Percentiles rank a stretch among this genome's conserved stretches.
These are phyloP conservation scores for Microthlaspi erraticum DNA, from an alignment of 345 rosid species.

Conservation along the genomic window DNA sequence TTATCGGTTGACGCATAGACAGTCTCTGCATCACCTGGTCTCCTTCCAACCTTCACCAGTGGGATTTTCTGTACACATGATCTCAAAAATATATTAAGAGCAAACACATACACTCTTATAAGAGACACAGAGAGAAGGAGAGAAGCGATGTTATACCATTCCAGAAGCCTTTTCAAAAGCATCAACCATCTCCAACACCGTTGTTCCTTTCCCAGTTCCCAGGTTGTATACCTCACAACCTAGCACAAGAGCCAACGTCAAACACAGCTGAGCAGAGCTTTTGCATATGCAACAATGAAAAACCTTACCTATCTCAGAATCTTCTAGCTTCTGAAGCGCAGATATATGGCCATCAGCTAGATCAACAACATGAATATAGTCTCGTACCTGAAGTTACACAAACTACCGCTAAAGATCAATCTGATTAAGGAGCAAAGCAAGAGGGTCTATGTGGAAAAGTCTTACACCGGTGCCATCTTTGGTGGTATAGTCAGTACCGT, in stretches of 20 bases:
- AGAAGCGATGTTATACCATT: constrained; percentile 59
- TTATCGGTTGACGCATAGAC: constrained; percentile 90
- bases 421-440: background rate
- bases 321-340: constrained; percentile 76
- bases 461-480: constrained; percentile 99
- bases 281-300: background rate
- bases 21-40: constrained; percentile 89
- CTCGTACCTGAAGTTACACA: constrained; percentile 70
- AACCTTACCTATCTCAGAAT: constrained; percentile 67
- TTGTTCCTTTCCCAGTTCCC: constrained; percentile 97
- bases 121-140: background rate
- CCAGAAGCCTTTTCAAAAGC: constrained; percentile 95
- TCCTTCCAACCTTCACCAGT: constrained; percentile 66
- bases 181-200: constrained; percentile 93
- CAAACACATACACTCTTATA: background rate
- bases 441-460: constrained; percentile 8
- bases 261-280: constrained; percentile 1
- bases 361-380: constrained; percentile 94
- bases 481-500: constrained; percentile 84
- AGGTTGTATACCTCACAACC: constrained; percentile 96
- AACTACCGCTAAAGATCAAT: constrained; percentile 21
- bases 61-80: constrained; percentile 70
- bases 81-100: constrained; percentile 2
- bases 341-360: constrained; percentile 95
- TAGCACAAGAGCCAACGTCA: constrained; percentile 36